A percentile compares a stretch with the other conserved stretches of the same genome.
These are phyloP conservation scores for Hypocreales sp. DNA, from an alignment of 2,329 filamentous ascomycete genomes.

Conservation along the genomic window DNA sequence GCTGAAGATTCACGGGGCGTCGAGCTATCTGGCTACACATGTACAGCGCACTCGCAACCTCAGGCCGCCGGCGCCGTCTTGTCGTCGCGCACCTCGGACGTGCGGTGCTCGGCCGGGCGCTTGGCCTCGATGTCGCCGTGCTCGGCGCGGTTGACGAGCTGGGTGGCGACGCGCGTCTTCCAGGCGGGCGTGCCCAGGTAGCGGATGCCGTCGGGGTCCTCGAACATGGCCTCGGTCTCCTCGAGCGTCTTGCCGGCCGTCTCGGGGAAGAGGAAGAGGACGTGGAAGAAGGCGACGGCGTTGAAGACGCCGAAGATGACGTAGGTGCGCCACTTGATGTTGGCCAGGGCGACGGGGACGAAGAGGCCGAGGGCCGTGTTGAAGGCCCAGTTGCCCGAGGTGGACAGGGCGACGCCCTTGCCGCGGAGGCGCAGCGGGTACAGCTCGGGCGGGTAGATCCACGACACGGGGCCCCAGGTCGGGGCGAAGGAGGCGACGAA, in stretches of 20 bases:
- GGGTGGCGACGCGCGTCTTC: slow-evolving; percentile 13
- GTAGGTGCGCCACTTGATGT: slow-evolving; percentile 34
- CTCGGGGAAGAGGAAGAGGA: slow-evolving; percentile 40
- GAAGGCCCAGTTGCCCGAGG: slow-evolving; percentile 27
- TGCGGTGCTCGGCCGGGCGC: slow-evolving; percentile 5
- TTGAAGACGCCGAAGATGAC: slow-evolving; percentile 38
- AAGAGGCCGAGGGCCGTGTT: slow-evolving; percentile 24
- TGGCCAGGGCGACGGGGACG: slow-evolving; percentile 19
- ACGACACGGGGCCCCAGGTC: slow-evolving; percentile 33
- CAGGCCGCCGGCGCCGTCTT: slow-evolving; percentile 2
- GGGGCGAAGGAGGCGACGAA: slow-evolving; percentile 36
- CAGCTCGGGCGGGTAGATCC: slow-evolving; percentile 44
- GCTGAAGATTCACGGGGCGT: not conserved
- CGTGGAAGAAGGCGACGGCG: slow-evolving; percentile 31
- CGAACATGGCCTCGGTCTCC: slow-evolving; percentile 34
- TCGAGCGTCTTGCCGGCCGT: slow-evolving; percentile 39
- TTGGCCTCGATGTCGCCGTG: slow-evolving; percentile 13
- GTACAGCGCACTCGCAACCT: no score
- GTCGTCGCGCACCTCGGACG: slow-evolving; percentile 7
- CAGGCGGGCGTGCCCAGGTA: slow-evolving; percentile 16
- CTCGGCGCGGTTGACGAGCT: slow-evolving; percentile 8
- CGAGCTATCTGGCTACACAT: no score
- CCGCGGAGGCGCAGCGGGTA: slow-evolving; percentile 31
- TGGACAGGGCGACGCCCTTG: slow-evolving; percentile 36
- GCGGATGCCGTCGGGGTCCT: slow-evolving; percentile 16